phyloP scores from a whole-genome alignment of 129 eudicot species.

The Ambrosia trifida region DNA sequence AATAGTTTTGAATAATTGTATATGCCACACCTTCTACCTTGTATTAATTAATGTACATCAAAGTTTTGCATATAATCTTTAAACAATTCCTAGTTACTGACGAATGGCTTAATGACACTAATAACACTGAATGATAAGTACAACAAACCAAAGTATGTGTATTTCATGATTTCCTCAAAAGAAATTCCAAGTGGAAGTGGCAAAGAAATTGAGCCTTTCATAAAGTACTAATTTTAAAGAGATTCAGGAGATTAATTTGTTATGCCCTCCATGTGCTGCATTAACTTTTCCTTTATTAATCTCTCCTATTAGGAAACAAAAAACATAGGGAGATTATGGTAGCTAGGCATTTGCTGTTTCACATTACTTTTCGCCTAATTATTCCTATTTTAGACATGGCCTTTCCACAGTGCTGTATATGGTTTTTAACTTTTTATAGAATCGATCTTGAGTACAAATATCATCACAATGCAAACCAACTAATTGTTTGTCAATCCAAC shows the following conservation, averaged over 20 bases:
- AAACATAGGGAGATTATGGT: conserved; percentile 3
- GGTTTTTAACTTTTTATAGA: neutral
- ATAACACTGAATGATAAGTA: no score
- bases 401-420: conserved; percentile 6
- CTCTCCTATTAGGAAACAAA: conserved; percentile 6
- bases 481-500: conserved; percentile 1
- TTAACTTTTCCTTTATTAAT: conserved; percentile 25
- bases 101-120: no score
- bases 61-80: no score
- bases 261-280: conserved; percentile 35
- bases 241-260: conserved; percentile 28
- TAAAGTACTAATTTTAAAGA: conserved; percentile 7
- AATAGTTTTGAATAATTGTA: no score
- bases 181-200: conserved; percentile 5
- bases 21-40: no score
- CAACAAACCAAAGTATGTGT: neutral
- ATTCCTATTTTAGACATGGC: conserved; percentile 1
- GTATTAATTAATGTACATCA: no score
- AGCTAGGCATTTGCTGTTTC: conserved; percentile 21
- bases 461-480: conserved; percentile 5
- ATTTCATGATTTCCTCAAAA: neutral
- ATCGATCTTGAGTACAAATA: neutral
- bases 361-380: conserved; percentile 24
- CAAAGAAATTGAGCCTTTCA: conserved; percentile 7
- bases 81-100: no score